phyloP scores from a whole-genome alignment of 495 filamentous ascomycete genomes.

The Penicillium ochrochloron region DNA sequence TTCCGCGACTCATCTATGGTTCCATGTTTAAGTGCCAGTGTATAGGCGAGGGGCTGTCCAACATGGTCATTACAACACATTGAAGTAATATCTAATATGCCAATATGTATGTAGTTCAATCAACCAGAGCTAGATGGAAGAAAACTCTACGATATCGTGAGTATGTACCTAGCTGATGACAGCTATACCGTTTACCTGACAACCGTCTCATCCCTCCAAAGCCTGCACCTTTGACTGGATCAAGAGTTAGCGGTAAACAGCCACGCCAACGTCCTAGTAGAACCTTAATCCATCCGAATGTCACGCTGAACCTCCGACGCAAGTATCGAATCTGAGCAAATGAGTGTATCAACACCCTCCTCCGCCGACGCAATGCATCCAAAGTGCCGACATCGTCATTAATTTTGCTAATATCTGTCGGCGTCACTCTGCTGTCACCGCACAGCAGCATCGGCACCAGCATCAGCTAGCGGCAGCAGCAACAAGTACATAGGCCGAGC shows the following conservation, averaged over 20 bases:
- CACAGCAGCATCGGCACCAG: neutral
- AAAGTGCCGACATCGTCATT: conserved; percentile 19
- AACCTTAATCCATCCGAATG: conserved; percentile 15
- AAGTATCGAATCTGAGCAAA: neutral
- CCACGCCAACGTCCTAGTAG: neutral
- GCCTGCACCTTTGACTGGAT: neutral
- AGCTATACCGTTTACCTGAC: neutral
- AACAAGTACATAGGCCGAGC: neutral
- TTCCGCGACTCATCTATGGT: neutral
- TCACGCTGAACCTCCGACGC: conserved; percentile 19
- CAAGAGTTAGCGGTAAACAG: neutral
- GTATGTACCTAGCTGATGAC: neutral
- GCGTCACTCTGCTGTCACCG: neutral
- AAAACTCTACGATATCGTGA: too few species aligned
- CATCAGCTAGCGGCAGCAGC: neutral
- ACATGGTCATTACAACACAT: neutral
- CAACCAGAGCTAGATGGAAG: too few species aligned
- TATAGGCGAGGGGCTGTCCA: neutral
- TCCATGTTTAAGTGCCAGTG: neutral
- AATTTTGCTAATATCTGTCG: neutral
- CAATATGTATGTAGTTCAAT: neutral
- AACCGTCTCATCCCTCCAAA: neutral
- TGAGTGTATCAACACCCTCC: neutral
- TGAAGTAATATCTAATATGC: neutral
- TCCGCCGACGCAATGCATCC: conserved; percentile 12